These are phyloP conservation scores for Trematosphaeria pertusa DNA, from an alignment of 2,329 filamentous ascomycete genomes.

Conservation along the genomic window DNA sequence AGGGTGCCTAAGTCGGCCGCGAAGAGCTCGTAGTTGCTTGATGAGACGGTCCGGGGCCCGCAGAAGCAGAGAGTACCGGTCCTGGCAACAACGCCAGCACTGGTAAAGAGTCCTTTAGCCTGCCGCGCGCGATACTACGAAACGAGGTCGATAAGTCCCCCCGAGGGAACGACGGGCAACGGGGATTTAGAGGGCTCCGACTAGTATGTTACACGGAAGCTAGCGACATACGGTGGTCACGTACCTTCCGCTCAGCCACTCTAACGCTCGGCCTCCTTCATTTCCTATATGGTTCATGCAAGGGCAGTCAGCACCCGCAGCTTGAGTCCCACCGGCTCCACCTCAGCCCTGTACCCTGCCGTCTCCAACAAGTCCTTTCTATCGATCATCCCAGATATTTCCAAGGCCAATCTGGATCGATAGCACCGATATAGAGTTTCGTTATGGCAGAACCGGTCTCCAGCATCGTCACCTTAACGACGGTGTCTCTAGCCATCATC, in stretches of 20 bases:
- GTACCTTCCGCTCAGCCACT: not conserved
- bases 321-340: slow-evolving; percentile 4
- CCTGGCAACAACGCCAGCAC: no score
- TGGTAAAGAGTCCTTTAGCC: no score
- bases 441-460: slow-evolving; percentile 25
- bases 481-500: slow-evolving; percentile 16
- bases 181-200: no score
- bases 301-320: not conserved
- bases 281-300: not conserved
- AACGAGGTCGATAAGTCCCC: no score
- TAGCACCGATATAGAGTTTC: not conserved
- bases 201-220: not conserved
- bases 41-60: no score
- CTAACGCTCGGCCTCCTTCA: not conserved
- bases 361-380: not conserved
- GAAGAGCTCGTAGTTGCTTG: no score
- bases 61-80: no score
- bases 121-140: no score
- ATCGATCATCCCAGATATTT: not conserved
- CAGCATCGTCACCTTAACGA: slow-evolving; percentile 20
- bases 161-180: no score
- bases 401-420: not conserved
- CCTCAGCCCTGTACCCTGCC: not conserved
- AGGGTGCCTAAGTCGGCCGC: no score
- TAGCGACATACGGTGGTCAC: not conserved